Conservation (phyloP, 2,329 filamentous ascomycete species). For the Byssoonygena ceratinophila region DNA sequence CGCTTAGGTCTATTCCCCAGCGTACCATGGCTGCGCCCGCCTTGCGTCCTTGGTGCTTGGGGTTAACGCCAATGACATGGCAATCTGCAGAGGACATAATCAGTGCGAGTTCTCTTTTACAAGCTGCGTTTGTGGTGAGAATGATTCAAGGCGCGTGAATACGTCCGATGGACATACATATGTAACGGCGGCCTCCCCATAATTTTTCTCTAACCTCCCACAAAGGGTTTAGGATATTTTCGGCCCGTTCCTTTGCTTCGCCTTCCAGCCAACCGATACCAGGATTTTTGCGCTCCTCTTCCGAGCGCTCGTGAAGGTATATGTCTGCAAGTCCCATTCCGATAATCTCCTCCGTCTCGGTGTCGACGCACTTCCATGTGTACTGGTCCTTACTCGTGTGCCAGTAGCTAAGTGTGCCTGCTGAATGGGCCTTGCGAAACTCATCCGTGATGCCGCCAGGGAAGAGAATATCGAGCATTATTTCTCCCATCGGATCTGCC, state of each 20-base stretch:
- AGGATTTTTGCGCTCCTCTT: slow-evolving; percentile 37
- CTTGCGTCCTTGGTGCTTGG: slow-evolving; percentile 34
- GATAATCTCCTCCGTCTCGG: slow-evolving; percentile 34
- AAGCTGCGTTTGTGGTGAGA: no score
- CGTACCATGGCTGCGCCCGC: slow-evolving; percentile 33
- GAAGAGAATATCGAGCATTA: slow-evolving; percentile 31
- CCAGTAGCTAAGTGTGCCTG: slow-evolving; percentile 34
- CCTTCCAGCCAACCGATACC: slow-evolving; percentile 41
- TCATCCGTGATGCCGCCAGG: slow-evolving; percentile 27
- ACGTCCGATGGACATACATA: slow-evolving; percentile 32
- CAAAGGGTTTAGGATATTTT: slow-evolving; percentile 35
- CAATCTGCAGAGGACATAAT: slow-evolving; percentile 24
- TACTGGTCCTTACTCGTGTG: slow-evolving; percentile 35
- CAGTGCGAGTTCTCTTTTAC: not conserved
- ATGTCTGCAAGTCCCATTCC: slow-evolving; percentile 42
- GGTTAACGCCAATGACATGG: slow-evolving; percentile 33
- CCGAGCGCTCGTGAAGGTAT: slow-evolving; percentile 30
- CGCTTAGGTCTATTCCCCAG: slow-evolving; percentile 32
- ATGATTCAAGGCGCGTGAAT: not conserved
- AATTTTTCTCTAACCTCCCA: slow-evolving; percentile 36
- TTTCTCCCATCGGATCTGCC: slow-evolving; percentile 19
- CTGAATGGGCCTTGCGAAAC: slow-evolving; percentile 38
- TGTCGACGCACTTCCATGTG: slow-evolving; percentile 42
- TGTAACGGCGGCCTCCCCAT: slow-evolving; percentile 32
- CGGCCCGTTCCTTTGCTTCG: slow-evolving; percentile 36